These are phyloP conservation scores for Prunus kanzakura DNA, from an alignment of 306 rosid genomes.

Conservation along the genomic window DNA sequence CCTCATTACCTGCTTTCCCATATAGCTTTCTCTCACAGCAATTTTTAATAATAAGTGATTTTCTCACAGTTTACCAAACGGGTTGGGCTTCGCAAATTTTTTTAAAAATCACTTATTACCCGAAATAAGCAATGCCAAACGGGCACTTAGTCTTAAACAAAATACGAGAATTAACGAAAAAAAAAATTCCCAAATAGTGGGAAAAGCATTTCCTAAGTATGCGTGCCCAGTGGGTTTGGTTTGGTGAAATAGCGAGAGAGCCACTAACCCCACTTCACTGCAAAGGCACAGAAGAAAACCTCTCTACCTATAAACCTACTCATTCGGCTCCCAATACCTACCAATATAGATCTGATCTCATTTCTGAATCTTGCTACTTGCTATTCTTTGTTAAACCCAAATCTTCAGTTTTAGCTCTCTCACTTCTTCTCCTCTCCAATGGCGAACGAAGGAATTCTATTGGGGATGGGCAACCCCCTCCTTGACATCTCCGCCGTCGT, in stretches of 20 bases:
- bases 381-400: neutral
- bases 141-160: no score
- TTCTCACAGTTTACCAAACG: no score
- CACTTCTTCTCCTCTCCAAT: slow-evolving; percentile 17
- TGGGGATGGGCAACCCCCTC: slow-evolving; percentile 94
- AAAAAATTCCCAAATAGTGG: neutral
- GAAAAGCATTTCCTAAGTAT: neutral
- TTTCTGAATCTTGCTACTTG: neutral
- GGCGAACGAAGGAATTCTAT: slow-evolving; percentile 62
- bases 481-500: slow-evolving; percentile 85
- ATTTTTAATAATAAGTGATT: no score
- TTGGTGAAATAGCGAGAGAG: slow-evolving; percentile 3
- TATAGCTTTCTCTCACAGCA: no score
- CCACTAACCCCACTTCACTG: neutral
- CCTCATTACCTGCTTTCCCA: no score
- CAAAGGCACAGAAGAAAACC: neutral
- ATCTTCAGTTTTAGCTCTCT: neutral
- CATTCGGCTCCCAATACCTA: neutral
- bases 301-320: no score
- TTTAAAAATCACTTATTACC: no score
- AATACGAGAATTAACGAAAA: no score
- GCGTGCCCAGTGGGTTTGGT: neutral
- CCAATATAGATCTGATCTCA: slow-evolving; percentile 5
- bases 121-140: no score
- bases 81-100: no score